A percentile compares a stretch with the other conserved stretches of the same genome.
Conservation (phyloP, 192 early-diverging fungal genomes). For the Tieghemiomyces parasiticus region DNA sequence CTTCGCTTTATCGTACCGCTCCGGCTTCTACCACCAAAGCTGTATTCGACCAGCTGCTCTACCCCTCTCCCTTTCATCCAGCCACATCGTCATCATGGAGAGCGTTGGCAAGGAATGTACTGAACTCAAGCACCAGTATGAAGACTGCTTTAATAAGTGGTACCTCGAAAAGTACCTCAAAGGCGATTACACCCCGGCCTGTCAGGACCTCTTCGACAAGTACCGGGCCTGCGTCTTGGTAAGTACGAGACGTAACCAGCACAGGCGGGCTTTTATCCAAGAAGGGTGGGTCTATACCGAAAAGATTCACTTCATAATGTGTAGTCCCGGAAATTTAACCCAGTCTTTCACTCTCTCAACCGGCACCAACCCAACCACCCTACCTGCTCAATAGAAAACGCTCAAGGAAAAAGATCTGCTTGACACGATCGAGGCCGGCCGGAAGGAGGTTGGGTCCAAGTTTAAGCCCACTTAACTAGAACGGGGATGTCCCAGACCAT, state of each 20-base stretch:
- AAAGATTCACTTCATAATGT: background rate
- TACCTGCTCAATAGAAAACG: background rate
- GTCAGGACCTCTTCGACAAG: conserved; percentile 66
- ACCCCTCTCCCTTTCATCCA: too few species aligned
- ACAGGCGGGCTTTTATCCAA: background rate
- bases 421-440: background rate
- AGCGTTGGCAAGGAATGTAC: conserved; percentile 63
- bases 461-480: too few species aligned
- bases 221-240: conserved; percentile 61
- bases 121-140: conserved; percentile 70
- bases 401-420: background rate
- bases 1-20: too few species aligned
- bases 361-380: background rate
- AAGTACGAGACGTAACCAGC: background rate
- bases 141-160: conserved; percentile 90
- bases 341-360: background rate
- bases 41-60: too few species aligned
- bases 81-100: too few species aligned
- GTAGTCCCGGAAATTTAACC: background rate
- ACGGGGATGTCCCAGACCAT: too few species aligned
- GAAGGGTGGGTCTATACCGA: background rate
- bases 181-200: conserved; percentile 61
- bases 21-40: too few species aligned
- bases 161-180: conserved; percentile 91
- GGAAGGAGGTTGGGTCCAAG: background rate